Evolutionary conservation across 768 basidiomycete genomes (phyloP), one percentile per base, ranked within the genome.

Genomic region (Tephrocybe sp.): DNA sequence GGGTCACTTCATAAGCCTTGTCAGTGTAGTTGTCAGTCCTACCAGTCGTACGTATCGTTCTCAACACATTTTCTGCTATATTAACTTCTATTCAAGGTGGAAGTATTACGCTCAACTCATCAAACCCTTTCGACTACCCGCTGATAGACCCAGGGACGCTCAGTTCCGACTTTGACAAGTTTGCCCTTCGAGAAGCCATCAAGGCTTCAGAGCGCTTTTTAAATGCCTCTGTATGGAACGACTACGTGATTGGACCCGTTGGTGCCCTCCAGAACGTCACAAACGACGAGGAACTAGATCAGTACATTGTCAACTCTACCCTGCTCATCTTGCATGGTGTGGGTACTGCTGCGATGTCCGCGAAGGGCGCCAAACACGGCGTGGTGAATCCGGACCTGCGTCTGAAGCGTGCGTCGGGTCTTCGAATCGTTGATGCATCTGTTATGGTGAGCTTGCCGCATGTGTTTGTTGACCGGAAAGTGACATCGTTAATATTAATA

Each of bases 101-200:
- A 3, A 44, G 32, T 12, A 11, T 44, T 16, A 44, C 43, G 11
- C 21, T 44, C 15, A 28, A 28, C 5, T 31, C 43, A 12, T 34
- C 12, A 21, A 15, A 44, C 28, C 21, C 28, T 30, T 21, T 44
- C 43, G 28, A 44, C 18, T 4, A 7, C 13, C 31, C 25, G 8
- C 18, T 19, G 9, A 44, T 80, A 57, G 69, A 80, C 54, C 74
- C 75, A 0, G 70, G 69, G 41, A 72, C 78, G 61, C 67, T 72
- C 11, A 58, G 35, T n/a, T 48, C 38, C 9, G 40, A 32, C 8
- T 60, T 60, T 31, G 66, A 65, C 45, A 37, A 58, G 8, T 53
- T 46, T 16, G 53, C 48, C 9, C 62, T 66, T 51, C 38, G 42
- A 1, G 39, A 59, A 25, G 64, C 57, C 2, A 50, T 67, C 28